phyloP scores from a whole-genome alignment of 1,284 basidiomycete genomes.

The Sporisorium exsertum region DNA sequence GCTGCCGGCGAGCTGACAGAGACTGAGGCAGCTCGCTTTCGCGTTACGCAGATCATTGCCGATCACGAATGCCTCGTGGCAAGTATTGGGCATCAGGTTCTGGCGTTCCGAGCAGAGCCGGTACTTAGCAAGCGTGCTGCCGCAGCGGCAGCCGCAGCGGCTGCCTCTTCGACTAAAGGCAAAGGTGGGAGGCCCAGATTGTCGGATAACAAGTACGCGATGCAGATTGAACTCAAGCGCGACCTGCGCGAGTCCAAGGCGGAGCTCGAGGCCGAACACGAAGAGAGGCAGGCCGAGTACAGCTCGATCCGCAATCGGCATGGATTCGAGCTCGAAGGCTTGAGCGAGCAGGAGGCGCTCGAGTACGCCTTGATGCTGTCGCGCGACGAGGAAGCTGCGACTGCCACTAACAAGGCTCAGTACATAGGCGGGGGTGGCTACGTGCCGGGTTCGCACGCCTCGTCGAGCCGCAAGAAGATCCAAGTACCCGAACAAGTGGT shows the following conservation, averaged over 20 bases:
- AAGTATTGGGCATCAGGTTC: constrained; percentile 76
- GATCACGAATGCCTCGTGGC: constrained; percentile 77
- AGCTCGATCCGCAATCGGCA: constrained; percentile 69
- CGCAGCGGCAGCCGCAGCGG: constrained; percentile 18
- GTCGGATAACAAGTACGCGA: constrained; percentile 48
- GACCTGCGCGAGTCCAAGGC: constrained; percentile 56
- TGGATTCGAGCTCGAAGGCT: constrained; percentile 75
- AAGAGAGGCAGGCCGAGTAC: constrained; percentile 76
- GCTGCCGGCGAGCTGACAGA: constrained; percentile 71
- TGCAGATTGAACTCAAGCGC: constrained; percentile 57
- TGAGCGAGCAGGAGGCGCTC: constrained; percentile 81
- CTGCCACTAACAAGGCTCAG: constrained; percentile 9
- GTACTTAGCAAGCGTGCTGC: constrained; percentile 59
- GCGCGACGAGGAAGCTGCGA: constrained; percentile 77
- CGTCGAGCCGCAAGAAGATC: constrained; percentile 19
- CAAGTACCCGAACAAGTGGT: constrained; percentile 23
- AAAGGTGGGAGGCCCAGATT: constrained; percentile 20
- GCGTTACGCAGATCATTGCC: constrained; percentile 77
- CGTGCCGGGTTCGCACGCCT: constrained; percentile 34
- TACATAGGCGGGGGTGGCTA: constrained; percentile 28
- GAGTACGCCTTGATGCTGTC: constrained; percentile 88
- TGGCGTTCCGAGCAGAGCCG: constrained; percentile 78
- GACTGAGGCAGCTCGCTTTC: constrained; percentile 71
- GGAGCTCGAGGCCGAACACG: constrained; percentile 74
- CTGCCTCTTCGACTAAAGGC: constrained; percentile 15